Evolutionary conservation across 176 grass and related monocot genomes (phyloP), one percentile per base, ranked within the genome.

Genomic region (Bonia amplexicaulis): DNA sequence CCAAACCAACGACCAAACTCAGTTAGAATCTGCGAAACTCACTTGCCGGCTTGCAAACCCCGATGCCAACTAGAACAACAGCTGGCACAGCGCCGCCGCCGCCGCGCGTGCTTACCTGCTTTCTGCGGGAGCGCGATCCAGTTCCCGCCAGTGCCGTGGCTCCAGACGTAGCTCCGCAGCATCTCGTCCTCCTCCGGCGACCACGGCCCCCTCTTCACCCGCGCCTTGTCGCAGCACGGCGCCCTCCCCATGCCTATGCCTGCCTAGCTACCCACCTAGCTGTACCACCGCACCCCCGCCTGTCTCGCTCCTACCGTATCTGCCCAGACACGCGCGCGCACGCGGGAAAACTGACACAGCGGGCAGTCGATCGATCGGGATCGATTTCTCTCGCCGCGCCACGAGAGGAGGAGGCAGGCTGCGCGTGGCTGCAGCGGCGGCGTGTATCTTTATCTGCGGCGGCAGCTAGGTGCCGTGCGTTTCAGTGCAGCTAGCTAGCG

Each of bases 81-180:
- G 5, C 42, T 2, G 9, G 42, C 42, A 45, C 42, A 45, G 42
- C 8, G 39, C 39, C 39, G 6, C 39, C 35, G 41, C 41, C 41
- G 9, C 41, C 9, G 8, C 44, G 11, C 45, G 45, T 46, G 45
- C 45, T 46, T 46, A 95, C 95, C 95, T 94, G 95, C 95, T 97
- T 97, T 97, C 13, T 85, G 92, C 59, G 95, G 95, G 35, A 97
- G 89, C 82, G 95, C 79, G 80, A 97, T 95, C 95, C 95, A 97
- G 87, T 95, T 97, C 48, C 92, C 89, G 59, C 87, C 92, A 69
- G 84, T 78, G 87, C 95, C 92, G 39, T 95, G 83, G 69, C 66
- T 84, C 31, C 87, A 57, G 58, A 97, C 84, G 84, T 95, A 95
- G 84, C 76, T 85, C 74, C 75, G 88, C 40, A 97, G 95, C 70